Evolutionary conservation across 169 alveolate species (phyloP).

Genomic region (Plasmodium reichenowi): DNA sequence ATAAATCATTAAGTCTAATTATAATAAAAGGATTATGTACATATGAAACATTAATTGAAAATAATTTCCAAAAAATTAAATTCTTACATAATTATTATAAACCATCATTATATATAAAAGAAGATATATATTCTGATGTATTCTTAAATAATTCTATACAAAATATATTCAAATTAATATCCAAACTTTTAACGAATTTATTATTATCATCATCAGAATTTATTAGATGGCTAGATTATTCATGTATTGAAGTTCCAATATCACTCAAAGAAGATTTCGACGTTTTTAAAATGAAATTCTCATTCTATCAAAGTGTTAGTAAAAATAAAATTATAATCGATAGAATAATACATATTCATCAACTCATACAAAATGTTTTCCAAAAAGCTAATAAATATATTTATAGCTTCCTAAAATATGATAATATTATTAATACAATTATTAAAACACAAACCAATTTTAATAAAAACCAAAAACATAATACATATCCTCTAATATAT

Average conservation of each 20-base stretch:
- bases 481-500: conserved; percentile 51
- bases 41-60: conserved; percentile 69
- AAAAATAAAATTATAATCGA: conserved; percentile 75
- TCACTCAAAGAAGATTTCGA: conserved; percentile 64
- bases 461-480: conserved; percentile 48
- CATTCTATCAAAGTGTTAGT: conserved; percentile 75
- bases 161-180: conserved; percentile 64
- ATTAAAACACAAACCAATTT: conserved; percentile 52
- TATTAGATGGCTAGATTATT: conserved; percentile 70
- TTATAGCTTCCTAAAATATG: conserved; percentile 70
- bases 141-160: conserved; percentile 73
- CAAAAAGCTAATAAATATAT: conserved; percentile 76
- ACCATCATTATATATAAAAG: conserved; percentile 72
- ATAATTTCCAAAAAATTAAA: conserved; percentile 55
- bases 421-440: conserved; percentile 59
- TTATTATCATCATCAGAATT: conserved; percentile 72
- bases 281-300: conserved; percentile 61
- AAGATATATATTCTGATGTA: conserved; percentile 73
- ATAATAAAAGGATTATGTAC: conserved; percentile 69
- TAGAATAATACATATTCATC: conserved; percentile 74
- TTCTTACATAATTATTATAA: conserved; percentile 20
- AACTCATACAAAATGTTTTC: conserved; percentile 66
- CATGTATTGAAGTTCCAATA: conserved; percentile 76
- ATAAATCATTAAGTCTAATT: conserved; percentile 64
- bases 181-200: conserved; percentile 62